phyloP scores from a whole-genome alignment of 2,329 filamentous ascomycete genomes.

The Clarireedia hainanense region DNA sequence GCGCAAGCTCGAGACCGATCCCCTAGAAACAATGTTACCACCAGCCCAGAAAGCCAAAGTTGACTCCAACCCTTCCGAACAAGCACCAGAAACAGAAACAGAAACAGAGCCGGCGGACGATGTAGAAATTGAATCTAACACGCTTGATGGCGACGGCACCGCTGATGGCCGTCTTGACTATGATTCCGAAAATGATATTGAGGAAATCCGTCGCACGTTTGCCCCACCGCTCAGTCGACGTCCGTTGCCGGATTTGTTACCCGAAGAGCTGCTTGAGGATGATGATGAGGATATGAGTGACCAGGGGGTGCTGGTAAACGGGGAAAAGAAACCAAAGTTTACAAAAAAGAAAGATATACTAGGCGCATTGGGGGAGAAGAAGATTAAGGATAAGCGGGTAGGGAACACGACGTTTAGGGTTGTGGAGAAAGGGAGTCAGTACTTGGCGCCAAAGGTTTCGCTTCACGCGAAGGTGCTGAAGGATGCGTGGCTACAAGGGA shows the following conservation, averaged over 20 bases:
- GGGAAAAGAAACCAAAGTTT: too few species aligned
- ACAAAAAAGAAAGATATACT: constrained; percentile 24
- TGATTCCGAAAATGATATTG: constrained; percentile 1
- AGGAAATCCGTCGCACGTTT: constrained; percentile 1
- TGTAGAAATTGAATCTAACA: constrained; percentile 1
- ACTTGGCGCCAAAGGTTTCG: constrained; percentile 25
- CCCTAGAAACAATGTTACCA: constrained; percentile 3
- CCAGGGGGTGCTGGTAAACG: too few species aligned
- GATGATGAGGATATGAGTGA: constrained; percentile 12
- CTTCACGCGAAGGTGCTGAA: constrained; percentile 20
- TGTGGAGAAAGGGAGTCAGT: constrained; percentile 12
- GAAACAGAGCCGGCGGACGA: neutral
- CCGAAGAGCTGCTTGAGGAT: constrained; percentile 26
- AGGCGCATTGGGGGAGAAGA: constrained; percentile 19
- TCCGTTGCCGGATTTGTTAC: constrained; percentile 24
- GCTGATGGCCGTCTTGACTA: constrained; percentile 2
- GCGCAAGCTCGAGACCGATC: constrained; percentile 14
- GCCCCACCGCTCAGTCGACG: neutral
- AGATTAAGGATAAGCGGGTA: constrained; percentile 22
- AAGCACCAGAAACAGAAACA: too few species aligned
- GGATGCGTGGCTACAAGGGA: constrained; percentile 25
- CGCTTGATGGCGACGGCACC: constrained; percentile 3
- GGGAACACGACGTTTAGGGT: constrained; percentile 27
- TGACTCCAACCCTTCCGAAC: neutral
- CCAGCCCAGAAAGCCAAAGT: constrained; percentile 5